These are phyloP conservation scores for Protea cynaroides DNA, from an alignment of 164 flowering plant genomes.

Conservation along the genomic window DNA sequence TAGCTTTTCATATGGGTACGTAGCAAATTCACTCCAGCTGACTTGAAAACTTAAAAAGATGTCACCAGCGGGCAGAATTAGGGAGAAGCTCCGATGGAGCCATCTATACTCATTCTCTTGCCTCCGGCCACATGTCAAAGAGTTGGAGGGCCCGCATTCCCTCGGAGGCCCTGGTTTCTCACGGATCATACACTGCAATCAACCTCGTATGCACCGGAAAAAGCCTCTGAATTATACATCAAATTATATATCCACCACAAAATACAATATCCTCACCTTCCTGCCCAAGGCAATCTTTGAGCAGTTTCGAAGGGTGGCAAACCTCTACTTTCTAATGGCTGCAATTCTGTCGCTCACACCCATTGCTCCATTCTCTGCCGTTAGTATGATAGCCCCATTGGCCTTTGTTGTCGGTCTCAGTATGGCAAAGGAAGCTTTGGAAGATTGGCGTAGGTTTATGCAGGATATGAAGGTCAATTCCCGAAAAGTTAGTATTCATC, in stretches of 20 bases:
- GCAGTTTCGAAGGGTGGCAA: constrained; percentile 96
- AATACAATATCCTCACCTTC: constrained; percentile 71
- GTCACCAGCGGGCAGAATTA: constrained; percentile 21
- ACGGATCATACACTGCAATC: constrained; percentile 67
- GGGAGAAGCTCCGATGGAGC: constrained; percentile 40
- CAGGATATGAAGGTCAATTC: constrained; percentile 83
- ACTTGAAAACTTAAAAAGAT: constrained; percentile 18
- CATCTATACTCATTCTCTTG: constrained; percentile 44
- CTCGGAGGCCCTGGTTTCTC: constrained; percentile 74
- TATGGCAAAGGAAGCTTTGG: constrained; percentile 92
- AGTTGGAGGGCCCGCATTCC: constrained; percentile 35
- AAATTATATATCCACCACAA: constrained; percentile 86
- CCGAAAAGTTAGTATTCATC: constrained; percentile 55
- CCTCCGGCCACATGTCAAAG: constrained; percentile 22
- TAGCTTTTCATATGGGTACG: background rate
- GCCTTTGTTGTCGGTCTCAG: constrained; percentile 92
- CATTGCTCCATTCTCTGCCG: constrained; percentile 64
- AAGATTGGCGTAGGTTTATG: constrained; percentile 88
- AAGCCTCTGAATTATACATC: constrained; percentile 57
- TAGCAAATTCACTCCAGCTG: constrained; percentile 3
- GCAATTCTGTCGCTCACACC: constrained; percentile 68
- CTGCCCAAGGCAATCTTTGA: constrained; percentile 90
- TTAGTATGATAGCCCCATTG: constrained; percentile 93
- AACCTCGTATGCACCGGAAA: constrained; percentile 51
- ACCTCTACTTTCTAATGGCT: constrained; percentile 83